These are phyloP conservation scores for Phytophthora ramorum DNA, from an alignment of 352 stramenopile species.

Conservation along the genomic window DNA sequence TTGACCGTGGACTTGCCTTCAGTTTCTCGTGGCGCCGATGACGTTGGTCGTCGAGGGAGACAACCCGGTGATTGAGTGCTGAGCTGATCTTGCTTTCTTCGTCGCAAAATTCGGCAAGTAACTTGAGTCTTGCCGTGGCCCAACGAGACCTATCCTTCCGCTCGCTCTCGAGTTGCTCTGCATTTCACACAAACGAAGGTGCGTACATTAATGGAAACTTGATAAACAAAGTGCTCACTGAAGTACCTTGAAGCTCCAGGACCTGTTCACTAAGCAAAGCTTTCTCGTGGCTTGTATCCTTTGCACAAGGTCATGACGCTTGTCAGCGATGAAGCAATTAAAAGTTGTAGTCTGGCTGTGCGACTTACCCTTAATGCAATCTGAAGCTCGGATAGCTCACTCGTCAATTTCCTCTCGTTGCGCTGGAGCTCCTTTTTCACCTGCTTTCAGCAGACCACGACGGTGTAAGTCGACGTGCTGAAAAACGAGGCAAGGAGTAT, in stretches of 20 bases:
- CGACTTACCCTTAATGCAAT: conserved; percentile 52
- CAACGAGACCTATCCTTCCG: conserved; percentile 69
- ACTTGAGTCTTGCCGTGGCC: conserved; percentile 70
- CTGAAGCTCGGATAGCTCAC: conserved; percentile 62
- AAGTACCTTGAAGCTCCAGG: conserved; percentile 52
- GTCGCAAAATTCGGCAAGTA: conserved; percentile 83
- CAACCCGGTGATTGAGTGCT: conserved; percentile 24
- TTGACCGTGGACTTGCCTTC: neutral
- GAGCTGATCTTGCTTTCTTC: conserved; percentile 78
- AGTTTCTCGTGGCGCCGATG: conserved; percentile 10
- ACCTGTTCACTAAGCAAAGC: conserved; percentile 60
- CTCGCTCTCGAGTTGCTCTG: conserved; percentile 75
- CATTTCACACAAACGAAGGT: conserved; percentile 1
- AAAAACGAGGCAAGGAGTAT: neutral
- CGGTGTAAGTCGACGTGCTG: neutral
- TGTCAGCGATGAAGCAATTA: neutral
- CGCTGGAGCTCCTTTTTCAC: conserved; percentile 54
- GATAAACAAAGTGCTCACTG: conserved; percentile 1
- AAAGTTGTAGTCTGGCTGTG: neutral
- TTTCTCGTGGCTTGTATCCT: conserved; percentile 71
- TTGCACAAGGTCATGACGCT: neutral
- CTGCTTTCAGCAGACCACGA: conserved; percentile 17
- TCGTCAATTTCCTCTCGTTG: conserved; percentile 59
- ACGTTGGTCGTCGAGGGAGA: conserved; percentile 9
- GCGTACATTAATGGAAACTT: neutral